These are phyloP conservation scores for Syzygium aqueum DNA, from an alignment of 345 rosid species.

Conservation along the genomic window DNA sequence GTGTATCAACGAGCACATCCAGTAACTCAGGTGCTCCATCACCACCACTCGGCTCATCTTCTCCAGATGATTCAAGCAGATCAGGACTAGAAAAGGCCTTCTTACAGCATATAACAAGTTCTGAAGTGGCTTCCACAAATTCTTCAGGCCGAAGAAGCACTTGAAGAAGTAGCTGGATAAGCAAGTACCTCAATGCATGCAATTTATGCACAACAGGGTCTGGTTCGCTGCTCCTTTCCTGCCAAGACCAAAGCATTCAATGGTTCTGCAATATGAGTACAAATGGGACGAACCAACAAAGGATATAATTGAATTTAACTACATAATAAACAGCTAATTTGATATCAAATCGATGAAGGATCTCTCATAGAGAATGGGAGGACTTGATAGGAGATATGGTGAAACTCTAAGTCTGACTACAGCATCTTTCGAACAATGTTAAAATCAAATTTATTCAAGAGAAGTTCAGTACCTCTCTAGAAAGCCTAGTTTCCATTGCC, in stretches of 20 bases:
- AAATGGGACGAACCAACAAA: background rate
- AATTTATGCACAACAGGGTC: constrained; percentile 33
- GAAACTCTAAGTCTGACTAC: background rate
- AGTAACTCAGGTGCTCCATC: constrained; percentile 61
- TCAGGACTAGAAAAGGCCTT: constrained; percentile 60
- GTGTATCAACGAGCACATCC: constrained; percentile 85
- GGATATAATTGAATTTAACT: background rate
- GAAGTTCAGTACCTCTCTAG: constrained; percentile 45
- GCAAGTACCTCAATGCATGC: constrained; percentile 67
- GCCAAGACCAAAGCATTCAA: constrained; percentile 15
- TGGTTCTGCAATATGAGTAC: background rate
- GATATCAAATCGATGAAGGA: background rate
- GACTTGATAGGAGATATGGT: background rate
- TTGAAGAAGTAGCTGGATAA: constrained; percentile 82
- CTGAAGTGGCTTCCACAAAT: constrained; percentile 64
- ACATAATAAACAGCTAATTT: background rate
- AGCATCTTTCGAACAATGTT: background rate
- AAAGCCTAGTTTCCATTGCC: constrained; percentile 62
- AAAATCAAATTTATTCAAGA: background rate
- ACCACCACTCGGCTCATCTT: constrained; percentile 41
- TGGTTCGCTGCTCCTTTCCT: constrained; percentile 63
- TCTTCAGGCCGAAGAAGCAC: constrained; percentile 84
- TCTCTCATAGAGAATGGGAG: background rate
- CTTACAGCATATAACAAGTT: constrained; percentile 78
- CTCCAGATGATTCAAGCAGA: constrained; percentile 42